Base-by-base conservation (phyloP, 345 rosid genomes). In the Ricinus communis region DNA sequence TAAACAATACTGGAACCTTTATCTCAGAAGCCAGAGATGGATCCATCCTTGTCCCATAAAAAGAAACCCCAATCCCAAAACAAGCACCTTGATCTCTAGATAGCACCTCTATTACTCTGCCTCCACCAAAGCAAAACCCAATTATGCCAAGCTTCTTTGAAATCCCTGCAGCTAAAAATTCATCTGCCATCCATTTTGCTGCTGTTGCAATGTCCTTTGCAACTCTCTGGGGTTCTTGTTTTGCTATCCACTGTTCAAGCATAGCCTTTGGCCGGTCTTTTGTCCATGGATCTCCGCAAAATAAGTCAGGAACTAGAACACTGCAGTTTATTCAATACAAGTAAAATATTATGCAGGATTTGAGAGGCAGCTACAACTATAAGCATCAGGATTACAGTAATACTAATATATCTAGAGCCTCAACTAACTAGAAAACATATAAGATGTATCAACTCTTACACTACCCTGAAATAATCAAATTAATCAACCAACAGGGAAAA, bases 121-220 rank as follows among this genome's bases (percentile, higher is more conserved):
- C 97, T 19, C 94, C 98, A 5, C 96, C 97, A n/a, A 75, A 90
- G 63, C 98, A 93, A 59, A 91, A 91, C 14, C 98, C 97, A 51
- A 91, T 83, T 15, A 88, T 24, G 28, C 90, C 97, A 28, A 91
- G 84, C 84, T 94, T 94, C 84, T 87, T 91, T 9, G 94, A 86
- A 75, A 88, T 81, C 24, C 94, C 96, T 5, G 96, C 93, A 0
- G 96, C 94, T 56, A 76, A 59, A 57, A 90, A 87, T 69, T 93
- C 96, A 47, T 88, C 89, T 0, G 84, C 88, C 90, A 91, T 80
- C 96, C 97, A 91, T 80, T 87, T 81, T 5, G 87, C 75, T 28
- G 93, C 71, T 8, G 74, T 56, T 6, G 69, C 72, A 21, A 82
- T 87, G 71, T 90, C 98, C 62, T 80, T 78, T 47, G 72, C 77